These are phyloP conservation scores for Fusarium incarnatum DNA, from an alignment of 2,329 filamentous ascomycete genomes.

Conservation along the genomic window DNA sequence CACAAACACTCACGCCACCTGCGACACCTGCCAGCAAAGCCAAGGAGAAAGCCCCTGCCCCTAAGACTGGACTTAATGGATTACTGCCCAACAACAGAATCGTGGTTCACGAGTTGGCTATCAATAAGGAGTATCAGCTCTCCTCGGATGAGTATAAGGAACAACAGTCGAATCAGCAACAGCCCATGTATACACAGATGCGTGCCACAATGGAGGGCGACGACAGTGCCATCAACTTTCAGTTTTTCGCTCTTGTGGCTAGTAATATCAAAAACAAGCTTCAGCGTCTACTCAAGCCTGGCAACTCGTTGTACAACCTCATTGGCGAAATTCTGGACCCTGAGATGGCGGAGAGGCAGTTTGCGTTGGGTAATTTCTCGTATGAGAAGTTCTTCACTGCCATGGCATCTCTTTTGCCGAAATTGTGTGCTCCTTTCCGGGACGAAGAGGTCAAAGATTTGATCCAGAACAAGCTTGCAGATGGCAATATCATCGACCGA, in stretches of 20 bases:
- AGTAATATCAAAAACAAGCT: slow-evolving; percentile 78
- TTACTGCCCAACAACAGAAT: slow-evolving; percentile 79
- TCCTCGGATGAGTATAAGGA: slow-evolving; percentile 70
- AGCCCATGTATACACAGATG: slow-evolving; percentile 67
- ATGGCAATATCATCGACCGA: slow-evolving; percentile 77
- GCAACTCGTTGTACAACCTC: slow-evolving; percentile 78
- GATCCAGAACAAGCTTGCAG: slow-evolving; percentile 68
- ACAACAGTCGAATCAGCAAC: slow-evolving; percentile 63
- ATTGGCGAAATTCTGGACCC: slow-evolving; percentile 82
- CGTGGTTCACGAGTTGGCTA: slow-evolving; percentile 81
- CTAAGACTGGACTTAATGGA: slow-evolving; percentile 59
- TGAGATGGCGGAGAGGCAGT: slow-evolving; percentile 76
- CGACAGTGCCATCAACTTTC: slow-evolving; percentile 71
- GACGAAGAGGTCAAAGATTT: slow-evolving; percentile 79
- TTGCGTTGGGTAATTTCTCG: slow-evolving; percentile 78
- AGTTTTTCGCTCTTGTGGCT: slow-evolving; percentile 77
- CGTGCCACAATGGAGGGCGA: slow-evolving; percentile 74
- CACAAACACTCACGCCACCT: slow-evolving; percentile 66
- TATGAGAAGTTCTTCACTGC: slow-evolving; percentile 84
- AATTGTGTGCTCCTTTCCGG: slow-evolving; percentile 83
- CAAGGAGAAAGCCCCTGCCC: slow-evolving; percentile 52
- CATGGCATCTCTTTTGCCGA: slow-evolving; percentile 79
- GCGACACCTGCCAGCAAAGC: slow-evolving; percentile 59
- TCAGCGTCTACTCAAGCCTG: slow-evolving; percentile 75
- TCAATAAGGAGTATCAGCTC: slow-evolving; percentile 82